Evolutionary conservation across 1,284 basidiomycete species (phyloP).

Genomic region (Psilocybe mexicana): DNA sequence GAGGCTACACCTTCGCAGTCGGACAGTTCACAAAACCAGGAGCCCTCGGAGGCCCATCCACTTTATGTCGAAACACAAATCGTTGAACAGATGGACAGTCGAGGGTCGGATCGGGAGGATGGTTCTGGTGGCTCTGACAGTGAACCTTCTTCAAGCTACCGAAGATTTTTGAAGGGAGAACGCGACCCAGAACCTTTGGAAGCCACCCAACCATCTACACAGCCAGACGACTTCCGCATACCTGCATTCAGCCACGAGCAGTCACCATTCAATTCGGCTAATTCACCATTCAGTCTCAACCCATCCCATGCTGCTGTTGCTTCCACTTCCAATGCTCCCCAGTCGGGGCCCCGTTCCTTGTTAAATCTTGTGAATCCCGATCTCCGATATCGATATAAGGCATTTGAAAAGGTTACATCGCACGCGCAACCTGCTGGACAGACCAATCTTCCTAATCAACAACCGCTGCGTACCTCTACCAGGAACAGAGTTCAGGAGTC

Average conservation of each 20-base stretch:
- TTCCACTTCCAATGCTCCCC: slow-evolving; percentile 1
- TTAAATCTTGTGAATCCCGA: slow-evolving; percentile 29
- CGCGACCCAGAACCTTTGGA: slow-evolving; percentile 13
- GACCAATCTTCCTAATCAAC: background rate
- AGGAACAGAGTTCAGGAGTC: slow-evolving; percentile 4
- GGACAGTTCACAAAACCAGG: slow-evolving; percentile 33
- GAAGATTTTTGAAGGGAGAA: slow-evolving; percentile 25
- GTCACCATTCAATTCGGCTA: background rate
- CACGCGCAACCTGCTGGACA: background rate
- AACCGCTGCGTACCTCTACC: background rate
- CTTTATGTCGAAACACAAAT: slow-evolving; percentile 16
- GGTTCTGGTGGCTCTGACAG: background rate
- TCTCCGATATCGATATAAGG: slow-evolving; percentile 31
- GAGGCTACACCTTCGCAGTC: slow-evolving; percentile 48
- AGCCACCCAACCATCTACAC: slow-evolving; percentile 30
- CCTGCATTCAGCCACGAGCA: slow-evolving; percentile 1
- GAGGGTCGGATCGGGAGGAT: background rate
- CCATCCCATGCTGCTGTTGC: slow-evolving; percentile 10
- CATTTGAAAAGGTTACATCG: background rate
- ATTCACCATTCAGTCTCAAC: slow-evolving; percentile 7
- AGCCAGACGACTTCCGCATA: slow-evolving; percentile 24
- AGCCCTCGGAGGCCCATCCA: slow-evolving; percentile 13
- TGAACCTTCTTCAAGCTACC: slow-evolving; percentile 21
- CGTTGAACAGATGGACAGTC: background rate
- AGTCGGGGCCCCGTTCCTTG: slow-evolving; percentile 25